phyloP scores from a whole-genome alignment of 2,329 filamentous ascomycete genomes.

The Arthrinium phaeospermum region DNA sequence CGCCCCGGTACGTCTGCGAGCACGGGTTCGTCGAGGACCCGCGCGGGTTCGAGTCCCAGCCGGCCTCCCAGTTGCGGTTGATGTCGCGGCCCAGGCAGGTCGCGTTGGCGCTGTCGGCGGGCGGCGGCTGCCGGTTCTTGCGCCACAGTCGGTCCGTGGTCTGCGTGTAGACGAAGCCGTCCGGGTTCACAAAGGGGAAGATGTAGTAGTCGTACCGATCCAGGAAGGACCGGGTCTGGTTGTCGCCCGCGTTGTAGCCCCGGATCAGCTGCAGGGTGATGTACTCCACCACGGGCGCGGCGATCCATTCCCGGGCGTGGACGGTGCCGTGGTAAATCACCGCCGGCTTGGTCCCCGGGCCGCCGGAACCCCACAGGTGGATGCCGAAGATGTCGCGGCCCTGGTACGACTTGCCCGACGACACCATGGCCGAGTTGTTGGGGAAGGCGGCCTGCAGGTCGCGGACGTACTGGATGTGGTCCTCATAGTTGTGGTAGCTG shows the following conservation, averaged over 20 bases:
- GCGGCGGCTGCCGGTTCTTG: slow-evolving; percentile 54
- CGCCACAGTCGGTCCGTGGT: slow-evolving; percentile 64
- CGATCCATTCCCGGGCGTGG: slow-evolving; percentile 62
- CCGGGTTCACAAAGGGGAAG: slow-evolving; percentile 66
- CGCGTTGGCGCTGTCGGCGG: slow-evolving; percentile 32
- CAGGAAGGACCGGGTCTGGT: slow-evolving; percentile 48
- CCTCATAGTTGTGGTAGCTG: slow-evolving; percentile 55
- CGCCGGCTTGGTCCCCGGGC: slow-evolving; percentile 51
- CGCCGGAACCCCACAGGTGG: slow-evolving; percentile 52
- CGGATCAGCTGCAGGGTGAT: slow-evolving; percentile 51
- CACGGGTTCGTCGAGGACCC: slow-evolving; percentile 57
- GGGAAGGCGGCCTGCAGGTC: slow-evolving; percentile 49
- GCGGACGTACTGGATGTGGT: slow-evolving; percentile 53
- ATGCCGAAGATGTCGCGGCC: slow-evolving; percentile 63
- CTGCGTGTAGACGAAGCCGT: slow-evolving; percentile 66
- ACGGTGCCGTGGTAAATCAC: slow-evolving; percentile 57
- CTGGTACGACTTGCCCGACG: slow-evolving; percentile 50
- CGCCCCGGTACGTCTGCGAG: slow-evolving; percentile 50
- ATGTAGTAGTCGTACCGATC: slow-evolving; percentile 70
- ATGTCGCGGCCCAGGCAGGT: slow-evolving; percentile 56
- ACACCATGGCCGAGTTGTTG: slow-evolving; percentile 52
- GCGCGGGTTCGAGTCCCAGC: slow-evolving; percentile 49
- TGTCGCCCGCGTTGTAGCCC: slow-evolving; percentile 45
- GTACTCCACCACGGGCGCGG: slow-evolving; percentile 55
- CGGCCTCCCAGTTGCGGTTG: slow-evolving; percentile 60